A percentile compares a stretch with the other conserved stretches of the same genome.
phyloP scores from a whole-genome alignment of 306 rosid species.

The Pyrus bretschneideri region DNA sequence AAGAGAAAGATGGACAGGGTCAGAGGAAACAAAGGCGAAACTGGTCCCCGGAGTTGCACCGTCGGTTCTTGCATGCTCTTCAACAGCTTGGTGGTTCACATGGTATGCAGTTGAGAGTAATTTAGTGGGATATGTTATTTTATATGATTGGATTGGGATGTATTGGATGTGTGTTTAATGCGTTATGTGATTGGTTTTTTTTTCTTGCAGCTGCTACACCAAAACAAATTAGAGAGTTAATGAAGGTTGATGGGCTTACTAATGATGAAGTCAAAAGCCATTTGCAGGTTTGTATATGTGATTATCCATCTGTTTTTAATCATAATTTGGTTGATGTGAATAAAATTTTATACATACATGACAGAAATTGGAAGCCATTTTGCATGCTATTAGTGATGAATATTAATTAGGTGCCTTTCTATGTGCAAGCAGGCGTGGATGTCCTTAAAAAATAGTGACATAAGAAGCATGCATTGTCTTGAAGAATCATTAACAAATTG shows the following conservation, averaged over 20 bases:
- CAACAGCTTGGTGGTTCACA: constrained; percentile 89
- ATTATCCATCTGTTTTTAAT: not conserved
- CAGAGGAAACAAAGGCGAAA: constrained; percentile 74
- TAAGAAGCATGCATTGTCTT: not conserved
- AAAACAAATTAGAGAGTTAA: constrained; percentile 79
- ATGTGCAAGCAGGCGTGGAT: not conserved
- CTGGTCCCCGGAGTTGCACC: constrained; percentile 92
- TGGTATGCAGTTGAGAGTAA: constrained; percentile 23
- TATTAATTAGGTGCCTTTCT: not conserved
- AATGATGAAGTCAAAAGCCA: constrained; percentile 96
- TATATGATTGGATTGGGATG: not conserved
- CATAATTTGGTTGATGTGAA: not conserved
- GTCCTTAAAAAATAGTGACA: not conserved
- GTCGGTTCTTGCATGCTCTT: constrained; percentile 70
- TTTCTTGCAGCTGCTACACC: constrained; percentile 72
- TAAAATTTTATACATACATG: not conserved
- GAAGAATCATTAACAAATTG: not conserved
- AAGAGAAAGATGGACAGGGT: constrained; percentile 54
- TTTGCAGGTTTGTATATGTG: constrained; percentile 58
- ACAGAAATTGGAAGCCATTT: not conserved
- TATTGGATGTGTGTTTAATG: not conserved
- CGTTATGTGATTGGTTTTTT: constrained; percentile 6
- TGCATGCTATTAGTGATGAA: not conserved
- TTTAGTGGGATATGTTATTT: not conserved
- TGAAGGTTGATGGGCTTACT: constrained; percentile 96